These are phyloP conservation scores for Dentipellis fragilis DNA, from an alignment of 768 basidiomycete genomes.

Conservation along the genomic window DNA sequence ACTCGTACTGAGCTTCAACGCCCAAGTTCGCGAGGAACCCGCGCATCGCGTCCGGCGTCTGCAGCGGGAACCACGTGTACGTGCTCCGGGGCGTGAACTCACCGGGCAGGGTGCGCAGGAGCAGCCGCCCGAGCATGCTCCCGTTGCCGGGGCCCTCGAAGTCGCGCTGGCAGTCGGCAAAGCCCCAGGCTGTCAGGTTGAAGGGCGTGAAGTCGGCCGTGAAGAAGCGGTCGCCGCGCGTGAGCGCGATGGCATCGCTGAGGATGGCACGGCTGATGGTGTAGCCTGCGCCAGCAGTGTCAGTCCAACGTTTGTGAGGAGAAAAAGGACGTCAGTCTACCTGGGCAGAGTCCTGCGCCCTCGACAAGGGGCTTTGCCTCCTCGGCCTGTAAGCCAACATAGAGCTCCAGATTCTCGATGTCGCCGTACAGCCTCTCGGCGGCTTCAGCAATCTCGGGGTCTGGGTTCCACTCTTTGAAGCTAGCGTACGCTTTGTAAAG, in stretches of 20 bases:
- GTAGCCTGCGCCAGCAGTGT: constrained; percentile 37
- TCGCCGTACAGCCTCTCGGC: constrained; percentile 73
- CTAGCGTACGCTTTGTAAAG: constrained; percentile 41
- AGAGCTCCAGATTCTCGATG: constrained; percentile 71
- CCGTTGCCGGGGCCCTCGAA: constrained; percentile 64
- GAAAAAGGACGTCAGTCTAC: constrained; percentile 23
- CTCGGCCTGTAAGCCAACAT: constrained; percentile 74
- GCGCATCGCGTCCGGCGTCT: constrained; percentile 68
- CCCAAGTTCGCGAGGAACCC: constrained; percentile 45
- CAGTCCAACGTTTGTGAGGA: too few species aligned
- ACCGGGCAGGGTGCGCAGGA: constrained; percentile 65
- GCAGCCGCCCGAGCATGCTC: constrained; percentile 61
- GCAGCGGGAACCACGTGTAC: constrained; percentile 84
- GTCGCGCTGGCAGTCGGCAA: constrained; percentile 73
- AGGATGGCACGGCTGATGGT: constrained; percentile 82
- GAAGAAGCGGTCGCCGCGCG: constrained; percentile 76
- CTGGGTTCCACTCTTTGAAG: constrained; percentile 78
- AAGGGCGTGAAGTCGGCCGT: constrained; percentile 74
- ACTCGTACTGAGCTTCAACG: constrained; percentile 42
- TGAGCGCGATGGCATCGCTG: constrained; percentile 78
- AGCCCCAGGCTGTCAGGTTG: constrained; percentile 80
- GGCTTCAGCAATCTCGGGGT: constrained; percentile 54
- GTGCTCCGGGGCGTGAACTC: constrained; percentile 59
- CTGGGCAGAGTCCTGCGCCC: constrained; percentile 80
- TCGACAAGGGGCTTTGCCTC: constrained; percentile 64